Evolutionary conservation across 2,329 filamentous ascomycete species (phyloP).

Genomic region (Beauveria bassiana): DNA sequence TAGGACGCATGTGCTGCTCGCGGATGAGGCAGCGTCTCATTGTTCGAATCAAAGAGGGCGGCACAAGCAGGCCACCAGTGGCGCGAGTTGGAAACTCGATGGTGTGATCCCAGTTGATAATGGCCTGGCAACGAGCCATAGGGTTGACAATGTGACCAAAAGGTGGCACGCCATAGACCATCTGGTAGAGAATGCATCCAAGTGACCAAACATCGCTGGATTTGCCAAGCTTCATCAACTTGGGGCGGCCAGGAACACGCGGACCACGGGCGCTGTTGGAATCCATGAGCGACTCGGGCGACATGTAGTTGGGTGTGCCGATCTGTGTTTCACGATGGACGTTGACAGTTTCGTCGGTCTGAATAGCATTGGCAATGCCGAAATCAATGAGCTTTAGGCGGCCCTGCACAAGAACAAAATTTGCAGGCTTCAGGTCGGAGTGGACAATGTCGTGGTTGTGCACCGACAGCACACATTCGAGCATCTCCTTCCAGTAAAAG

Average conservation of each 20-base stretch:
- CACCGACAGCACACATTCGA: slow-evolving; percentile 85
- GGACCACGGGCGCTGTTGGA: slow-evolving; percentile 58
- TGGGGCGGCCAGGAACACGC: slow-evolving; percentile 40
- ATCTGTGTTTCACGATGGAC: slow-evolving; percentile 94
- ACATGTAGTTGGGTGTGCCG: slow-evolving; percentile 98
- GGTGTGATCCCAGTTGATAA: slow-evolving; percentile 67
- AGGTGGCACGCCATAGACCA: slow-evolving; percentile 94
- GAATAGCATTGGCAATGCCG: slow-evolving; percentile 94
- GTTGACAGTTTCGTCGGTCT: slow-evolving; percentile 91
- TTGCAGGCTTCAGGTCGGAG: slow-evolving; percentile 93
- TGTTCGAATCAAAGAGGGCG: slow-evolving; percentile 50
- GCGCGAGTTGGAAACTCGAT: slow-evolving; percentile 67
- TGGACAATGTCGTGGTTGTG: slow-evolving; percentile 91
- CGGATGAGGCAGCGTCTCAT: slow-evolving; percentile 56
- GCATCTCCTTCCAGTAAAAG: slow-evolving; percentile 99
- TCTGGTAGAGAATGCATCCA: slow-evolving; percentile 94
- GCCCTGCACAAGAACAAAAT: slow-evolving; percentile 89
- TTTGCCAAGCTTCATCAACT: slow-evolving; percentile 92
- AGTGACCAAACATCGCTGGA: slow-evolving; percentile 94
- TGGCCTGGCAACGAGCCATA: slow-evolving; percentile 78
- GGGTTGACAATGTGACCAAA: slow-evolving; percentile 88
- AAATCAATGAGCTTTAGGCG: slow-evolving; percentile 95
- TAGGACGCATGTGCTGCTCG: slow-evolving; percentile 54
- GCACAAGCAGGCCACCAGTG: slow-evolving; percentile 56
- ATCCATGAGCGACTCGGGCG: slow-evolving; percentile 86